Evolutionary conservation across 164 flowering plant genomes (phyloP), one percentile per base, ranked within the genome.

Genomic region (Stephania japonica): DNA sequence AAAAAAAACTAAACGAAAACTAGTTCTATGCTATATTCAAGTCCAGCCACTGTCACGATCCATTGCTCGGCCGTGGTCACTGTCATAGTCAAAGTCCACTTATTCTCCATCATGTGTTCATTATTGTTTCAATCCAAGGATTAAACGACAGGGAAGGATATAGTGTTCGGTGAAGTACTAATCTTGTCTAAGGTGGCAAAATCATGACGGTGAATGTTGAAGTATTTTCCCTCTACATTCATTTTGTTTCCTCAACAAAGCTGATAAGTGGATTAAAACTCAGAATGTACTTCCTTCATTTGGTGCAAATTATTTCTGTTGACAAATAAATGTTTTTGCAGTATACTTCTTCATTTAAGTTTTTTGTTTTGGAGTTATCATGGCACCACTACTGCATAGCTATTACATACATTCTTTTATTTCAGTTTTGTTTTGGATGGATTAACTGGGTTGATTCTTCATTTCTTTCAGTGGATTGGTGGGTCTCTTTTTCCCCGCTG

Each of bases 401-500:
- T 21, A 18, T 59, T 19, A 18, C 63, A 18, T 18, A 10, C 21
- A 24, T 12, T 47, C 21, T 8, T 59, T 59, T 59, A 59, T 59
- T 59, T 59, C 64, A n/a, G 64, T n/a, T 6, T 65, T 75, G 13
- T 42, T 41, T 42, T n/a, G 14, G 41, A 16, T 32, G 68, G 42
- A 44, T 73, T 81, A 69, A 78, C 72, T 68, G 66, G 74, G 61
- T 68, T 62, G 67, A 69, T 77, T 75, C 21, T 77, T 73, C 47
- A 21, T 42, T 70, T 16, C 83, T 79, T 62, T 67, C 87, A 96
- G 99, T 90, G 92, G 95, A 74, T 75, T 96, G 92, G 98, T 96
- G 61, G 98, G 99, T 42, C 93, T 96, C 65, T 96, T 96, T 77
- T 96, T 96, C 84, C 99, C 99, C 77, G 98, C 99, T 75, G 99